Base-by-base conservation (phyloP, 176 grass and related monocot species). In the Ensete ventricosum region DNA sequence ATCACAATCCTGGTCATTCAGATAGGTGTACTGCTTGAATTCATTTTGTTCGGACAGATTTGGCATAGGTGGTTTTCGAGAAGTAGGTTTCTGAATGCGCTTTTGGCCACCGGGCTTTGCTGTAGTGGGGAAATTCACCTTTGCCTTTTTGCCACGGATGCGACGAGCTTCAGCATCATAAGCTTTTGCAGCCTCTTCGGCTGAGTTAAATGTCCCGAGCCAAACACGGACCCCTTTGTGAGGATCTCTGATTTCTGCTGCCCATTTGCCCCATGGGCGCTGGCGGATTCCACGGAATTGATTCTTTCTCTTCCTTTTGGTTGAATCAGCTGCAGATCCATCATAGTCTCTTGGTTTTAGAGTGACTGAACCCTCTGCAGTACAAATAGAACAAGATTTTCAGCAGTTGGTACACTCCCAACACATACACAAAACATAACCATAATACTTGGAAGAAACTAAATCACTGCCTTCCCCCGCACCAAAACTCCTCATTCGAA, bases 201-300 rank as follows among this genome's bases (percentile, higher is more conserved):
- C 85, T 4, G 85, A 83, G 72, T 87, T 80, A 64, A 87, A 87
- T 24, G 85, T 87, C 21, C 85, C 85, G 9, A 87, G 85, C 85
- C 85, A 87, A 23, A 87, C 77, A 1, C 85, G 80, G 3, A 83
- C 77, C 1, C 85, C 85, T n/a, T 83, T 87, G 67, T 53, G 54
- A 2, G 85, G 85, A 54, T 87, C 85, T 75, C 85, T 64, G 53
- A 87, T 87, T 80, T 87, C 85, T 67, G 85, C 85, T 1, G 85
- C 85, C 85, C 85, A 87, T 64, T 87, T 87, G 54, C 85, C 85
- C 85, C 85, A 87, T 10, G 85, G 85, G 49, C 85, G 81, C 64
- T 80, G 85, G 50, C 85, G 80, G 29, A 87, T 87, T n/a, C 85
- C 85, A 10, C 85, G 60, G 77, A 79, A 87, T 65, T 76, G 85